Evolutionary conservation across 1,284 basidiomycete genomes (phyloP).

Genomic region (Lignosus rhinocerotis): DNA sequence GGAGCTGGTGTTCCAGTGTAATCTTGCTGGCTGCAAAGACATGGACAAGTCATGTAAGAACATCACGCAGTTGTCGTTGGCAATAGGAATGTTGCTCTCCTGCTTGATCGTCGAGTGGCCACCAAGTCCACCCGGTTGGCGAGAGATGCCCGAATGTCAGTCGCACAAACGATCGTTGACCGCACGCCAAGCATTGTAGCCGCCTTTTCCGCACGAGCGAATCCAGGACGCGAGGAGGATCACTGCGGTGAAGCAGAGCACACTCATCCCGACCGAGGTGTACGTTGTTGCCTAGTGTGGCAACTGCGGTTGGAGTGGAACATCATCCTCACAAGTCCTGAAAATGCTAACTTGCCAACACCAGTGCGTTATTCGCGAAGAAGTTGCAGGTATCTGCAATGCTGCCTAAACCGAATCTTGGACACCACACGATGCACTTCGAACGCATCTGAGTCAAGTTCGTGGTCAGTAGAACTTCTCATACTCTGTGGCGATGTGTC

Average conservation of each 20-base stretch:
- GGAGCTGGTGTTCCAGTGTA: constrained; percentile 1
- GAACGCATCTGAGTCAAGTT: too few species aligned
- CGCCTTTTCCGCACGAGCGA: constrained; percentile 10
- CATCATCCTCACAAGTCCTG: too few species aligned
- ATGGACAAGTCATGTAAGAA: constrained; percentile 10
- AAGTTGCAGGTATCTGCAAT: too few species aligned
- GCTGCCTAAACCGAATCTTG: too few species aligned
- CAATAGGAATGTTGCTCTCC: constrained; percentile 1
- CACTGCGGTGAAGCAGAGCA: constrained; percentile 7
- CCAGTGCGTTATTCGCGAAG: too few species aligned
- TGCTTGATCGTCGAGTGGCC: constrained; percentile 14
- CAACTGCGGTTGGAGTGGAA: too few species aligned
- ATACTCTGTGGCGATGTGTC: too few species aligned
- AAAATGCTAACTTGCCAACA: too few species aligned
- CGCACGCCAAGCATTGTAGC: neutral
- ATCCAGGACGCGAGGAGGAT: constrained; percentile 8
- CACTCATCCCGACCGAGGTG: constrained; percentile 4
- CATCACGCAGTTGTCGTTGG: constrained; percentile 19
- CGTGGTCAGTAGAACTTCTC: too few species aligned
- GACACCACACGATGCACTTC: too few species aligned
- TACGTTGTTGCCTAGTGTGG: neutral
- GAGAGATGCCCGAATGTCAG: neutral
- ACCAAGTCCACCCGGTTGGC: neutral
- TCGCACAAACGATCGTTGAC: neutral
- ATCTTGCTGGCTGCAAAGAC: constrained; percentile 11